Base-by-base conservation (phyloP, 2,329 filamentous ascomycete species). In the Lithohypha guttulata region DNA sequence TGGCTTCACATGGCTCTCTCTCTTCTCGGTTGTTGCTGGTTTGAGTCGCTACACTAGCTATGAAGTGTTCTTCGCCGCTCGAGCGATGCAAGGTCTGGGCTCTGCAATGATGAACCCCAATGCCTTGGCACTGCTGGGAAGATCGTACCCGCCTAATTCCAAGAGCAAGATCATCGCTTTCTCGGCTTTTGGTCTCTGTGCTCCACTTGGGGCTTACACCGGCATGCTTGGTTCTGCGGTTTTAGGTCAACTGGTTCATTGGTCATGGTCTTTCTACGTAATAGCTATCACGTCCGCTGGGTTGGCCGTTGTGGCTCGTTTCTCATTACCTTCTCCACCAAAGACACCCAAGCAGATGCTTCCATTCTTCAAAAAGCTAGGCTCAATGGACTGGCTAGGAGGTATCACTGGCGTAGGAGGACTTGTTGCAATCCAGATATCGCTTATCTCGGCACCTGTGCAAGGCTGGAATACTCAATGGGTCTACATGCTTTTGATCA, bases 61-160 rank as follows among this genome's bases (percentile, higher is more conserved):
- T 27, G 52, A 55, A 33, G 50, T 60, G 34, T 61, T 61, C 47
- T 56, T 59, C 43, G 36, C 63, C 13, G 57, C 55, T 38, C 53
- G 62, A 23, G 60, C 55, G 0, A 54, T 64, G 40, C 62, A 65
- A 45, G 62, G 62, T 2, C 51, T 65, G 2, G 77, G 76, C 0
- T 70, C 74, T 0, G 73, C 74, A 2, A 59, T 81, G 10, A 60
- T 68, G 9, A 59, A 79, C 18, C 77, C 77, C 2, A 81, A 78
- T 44, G 73, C 65, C 1, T 55, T 79, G 10, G 75, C 73, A 3
- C 61, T 81, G n/a, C 53, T 80, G 1, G 74, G 72, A 6, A 60
- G 61, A 1, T 62, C 67, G 0, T 78, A 75, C 45, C 57, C 63
- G 0, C 69, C 69, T 0, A 73, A 73, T 1, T 45, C 46, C 15